Conservation (phyloP, 148 eudicot genomes). For the Silene latifolia region DNA sequence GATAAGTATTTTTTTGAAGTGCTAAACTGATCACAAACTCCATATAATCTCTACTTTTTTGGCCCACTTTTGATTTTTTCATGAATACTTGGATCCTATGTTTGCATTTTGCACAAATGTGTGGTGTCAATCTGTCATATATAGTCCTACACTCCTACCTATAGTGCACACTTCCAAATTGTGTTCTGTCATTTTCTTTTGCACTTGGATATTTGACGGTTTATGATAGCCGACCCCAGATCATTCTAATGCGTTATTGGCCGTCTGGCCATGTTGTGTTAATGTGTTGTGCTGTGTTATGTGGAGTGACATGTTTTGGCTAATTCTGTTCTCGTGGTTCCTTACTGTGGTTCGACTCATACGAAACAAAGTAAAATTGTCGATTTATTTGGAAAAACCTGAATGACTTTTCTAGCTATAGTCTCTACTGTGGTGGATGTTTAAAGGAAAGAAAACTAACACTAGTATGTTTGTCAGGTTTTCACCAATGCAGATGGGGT, state of each 20-base stretch:
- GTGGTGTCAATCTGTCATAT: background rate
- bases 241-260: background rate
- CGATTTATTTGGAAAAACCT: too few relatives aligned
- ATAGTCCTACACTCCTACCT: background rate
- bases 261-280: too few relatives aligned
- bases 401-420: too few relatives aligned
- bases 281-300: too few relatives aligned
- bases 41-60: conserved; percentile 4
- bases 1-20: conserved; percentile 6
- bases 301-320: too few relatives aligned
- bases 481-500: conserved; percentile 99
- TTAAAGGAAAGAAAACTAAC: background rate
- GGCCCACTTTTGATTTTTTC: conserved; percentile 11
- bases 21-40: conserved; percentile 7
- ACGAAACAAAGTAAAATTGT: too few relatives aligned
- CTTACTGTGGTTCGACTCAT: too few relatives aligned
- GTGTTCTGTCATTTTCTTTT: background rate
- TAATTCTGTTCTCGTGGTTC: too few relatives aligned
- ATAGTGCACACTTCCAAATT: background rate
- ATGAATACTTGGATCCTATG: background rate
- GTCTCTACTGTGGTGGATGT: too few relatives aligned
- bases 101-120: background rate
- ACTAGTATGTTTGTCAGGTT: conserved; percentile 43
- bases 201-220: background rate
- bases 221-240: background rate